Conservation (phyloP, 306 rosid genomes). For the Echinosophora koreensis region DNA sequence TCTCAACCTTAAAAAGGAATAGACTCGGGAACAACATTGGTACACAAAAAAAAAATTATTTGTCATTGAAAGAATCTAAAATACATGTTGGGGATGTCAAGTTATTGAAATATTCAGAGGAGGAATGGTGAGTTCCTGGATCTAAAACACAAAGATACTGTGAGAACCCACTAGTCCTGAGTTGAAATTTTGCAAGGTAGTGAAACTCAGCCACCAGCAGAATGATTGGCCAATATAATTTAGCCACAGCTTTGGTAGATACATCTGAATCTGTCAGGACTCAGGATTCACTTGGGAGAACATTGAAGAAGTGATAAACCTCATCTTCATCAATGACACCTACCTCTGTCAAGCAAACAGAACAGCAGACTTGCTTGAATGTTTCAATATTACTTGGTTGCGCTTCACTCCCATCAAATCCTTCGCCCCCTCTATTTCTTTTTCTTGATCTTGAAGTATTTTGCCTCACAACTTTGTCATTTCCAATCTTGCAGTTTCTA, state of each 20-base stretch:
- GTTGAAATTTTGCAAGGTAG: constrained; percentile 26
- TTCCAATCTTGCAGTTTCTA: constrained; percentile 68
- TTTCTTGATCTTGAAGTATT: constrained; percentile 49
- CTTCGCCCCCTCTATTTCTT: constrained; percentile 51
- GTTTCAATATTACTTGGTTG: constrained; percentile 50
- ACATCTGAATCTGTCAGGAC: constrained; percentile 38
- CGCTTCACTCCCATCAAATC: constrained; percentile 47
- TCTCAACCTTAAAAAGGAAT: too few species aligned
- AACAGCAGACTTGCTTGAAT: constrained; percentile 71
- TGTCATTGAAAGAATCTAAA: too few species aligned
- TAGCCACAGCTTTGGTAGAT: constrained; percentile 29
- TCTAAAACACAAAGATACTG: constrained; percentile 32
- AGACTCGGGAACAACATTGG: too few species aligned
- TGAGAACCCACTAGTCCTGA: not conserved
- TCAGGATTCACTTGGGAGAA: constrained; percentile 69
- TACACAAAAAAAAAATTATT: too few species aligned
- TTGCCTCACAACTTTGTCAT: constrained; percentile 42
- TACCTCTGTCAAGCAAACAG: constrained; percentile 75
- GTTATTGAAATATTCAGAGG: not conserved
- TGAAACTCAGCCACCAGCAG: constrained; percentile 25
- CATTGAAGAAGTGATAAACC: constrained; percentile 71
- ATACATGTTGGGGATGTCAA: too few species aligned
- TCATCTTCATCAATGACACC: constrained; percentile 73
- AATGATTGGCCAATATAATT: constrained; percentile 9
- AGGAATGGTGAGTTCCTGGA: not conserved